These are phyloP conservation scores for Fusarium pseudoanthophilum DNA, from an alignment of 2,329 filamentous ascomycete species.

Conservation along the genomic window DNA sequence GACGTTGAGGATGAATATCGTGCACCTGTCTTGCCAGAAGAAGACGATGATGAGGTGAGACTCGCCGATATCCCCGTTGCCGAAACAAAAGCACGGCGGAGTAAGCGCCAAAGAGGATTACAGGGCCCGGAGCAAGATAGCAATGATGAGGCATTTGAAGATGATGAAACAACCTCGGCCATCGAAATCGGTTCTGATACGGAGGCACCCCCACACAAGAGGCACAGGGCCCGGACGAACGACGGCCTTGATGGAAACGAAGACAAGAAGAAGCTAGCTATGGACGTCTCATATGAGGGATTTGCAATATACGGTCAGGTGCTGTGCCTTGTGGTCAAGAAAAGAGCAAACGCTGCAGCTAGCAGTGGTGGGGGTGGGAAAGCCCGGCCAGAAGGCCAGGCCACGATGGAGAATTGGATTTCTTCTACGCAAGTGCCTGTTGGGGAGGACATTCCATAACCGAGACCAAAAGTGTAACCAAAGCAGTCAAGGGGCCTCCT, in stretches of 20 bases:
- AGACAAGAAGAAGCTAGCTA: conserved; percentile 90
- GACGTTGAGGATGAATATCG: conserved; percentile 60
- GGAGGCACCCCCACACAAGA: conserved; percentile 59
- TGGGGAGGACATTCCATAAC: conserved; percentile 50
- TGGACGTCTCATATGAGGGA: conserved; percentile 91
- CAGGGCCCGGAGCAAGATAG: conserved; percentile 47
- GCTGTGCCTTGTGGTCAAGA: conserved; percentile 87
- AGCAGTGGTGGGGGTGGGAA: conserved; percentile 41
- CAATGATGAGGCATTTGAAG: conserved; percentile 45
- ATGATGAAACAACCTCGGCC: conserved; percentile 51
- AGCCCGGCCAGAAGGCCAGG: conserved; percentile 62
- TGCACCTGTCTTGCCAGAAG: conserved; percentile 60
- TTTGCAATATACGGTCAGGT: conserved; percentile 96
- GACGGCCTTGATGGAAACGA: conserved; percentile 56
- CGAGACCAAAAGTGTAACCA: background rate
- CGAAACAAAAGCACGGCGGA: conserved; percentile 30
- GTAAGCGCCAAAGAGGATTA: conserved; percentile 47
- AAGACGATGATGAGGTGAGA: conserved; percentile 50
- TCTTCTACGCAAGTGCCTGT: conserved; percentile 76
- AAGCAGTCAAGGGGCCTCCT: background rate
- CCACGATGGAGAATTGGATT: conserved; percentile 87
- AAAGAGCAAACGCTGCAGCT: conserved; percentile 58
- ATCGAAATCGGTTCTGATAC: conserved; percentile 54
- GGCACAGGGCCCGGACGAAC: conserved; percentile 50
- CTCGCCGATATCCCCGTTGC: conserved; percentile 51